Base-by-base conservation (phyloP, 495 filamentous ascomycete species). In the Penicillium crystallinum region DNA sequence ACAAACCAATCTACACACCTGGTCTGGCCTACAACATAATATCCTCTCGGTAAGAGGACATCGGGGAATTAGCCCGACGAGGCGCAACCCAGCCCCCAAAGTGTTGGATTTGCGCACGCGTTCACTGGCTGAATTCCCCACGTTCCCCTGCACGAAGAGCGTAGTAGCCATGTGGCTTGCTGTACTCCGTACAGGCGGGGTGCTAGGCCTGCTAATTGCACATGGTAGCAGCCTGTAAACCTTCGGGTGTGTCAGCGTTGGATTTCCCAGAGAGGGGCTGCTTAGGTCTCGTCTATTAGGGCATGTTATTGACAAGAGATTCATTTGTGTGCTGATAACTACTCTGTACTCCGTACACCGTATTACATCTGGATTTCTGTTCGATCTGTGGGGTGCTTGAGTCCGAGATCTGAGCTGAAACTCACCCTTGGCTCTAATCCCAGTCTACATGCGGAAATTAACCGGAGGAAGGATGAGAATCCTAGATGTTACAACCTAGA, bases 161-260 rank as follows among this genome's bases (percentile, higher is more conserved):
- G 18, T 11, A 41, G 37, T 0, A 23, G 38, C 38, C 19, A 25
- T 7, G 14, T 23, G 21, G 14, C 21, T 41, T 14, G 38, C 19
- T 40, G 37, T 22, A n/a, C n/a, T n/a, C n/a, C n/a, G n/a, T n/a
- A n/a, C 22, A 14, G 14, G 21, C 21, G 10, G 38, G 12, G 38
- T 8, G 19, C 19, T 21, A 39, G 9, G 15, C 34, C 15, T 39
- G 36, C 37, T 38, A 39, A 21, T 21, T 15, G 25, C 25, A 43
- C 18, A 11, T 43, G 25, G 23, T 43, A 27, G 41, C 21, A 14
- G 27, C 7, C 17, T 41, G 44, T 22, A 29, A 8, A 8, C 29
- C 27, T 45, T 4, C 10, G 37, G 33, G 5, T 18, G 34, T 33
- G 51, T 41, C 51, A 54, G 51, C 33, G 34, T 47, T 30, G 43